Evolutionary conservation across 2,329 filamentous ascomycete genomes (phyloP), one percentile per base, ranked within the genome.

Genomic region (Curvularia lunata): DNA sequence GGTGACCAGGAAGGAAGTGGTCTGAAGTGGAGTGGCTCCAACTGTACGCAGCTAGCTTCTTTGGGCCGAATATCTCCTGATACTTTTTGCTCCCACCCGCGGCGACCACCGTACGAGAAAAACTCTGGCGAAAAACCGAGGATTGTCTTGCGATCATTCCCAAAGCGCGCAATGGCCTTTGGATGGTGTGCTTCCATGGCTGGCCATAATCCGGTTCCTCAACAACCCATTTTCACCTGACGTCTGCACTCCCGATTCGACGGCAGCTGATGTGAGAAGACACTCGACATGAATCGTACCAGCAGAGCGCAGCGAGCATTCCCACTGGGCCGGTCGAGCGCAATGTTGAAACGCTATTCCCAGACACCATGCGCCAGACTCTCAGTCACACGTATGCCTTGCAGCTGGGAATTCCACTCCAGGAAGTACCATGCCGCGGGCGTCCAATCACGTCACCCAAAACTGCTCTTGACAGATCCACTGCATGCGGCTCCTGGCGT

Each of bases 271-370:
- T 62, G 43, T 61, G 59, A 64, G 48, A 51, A 53, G n/a, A 13
- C 37, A 27, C 19, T 25, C 41, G 43, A 25, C 47, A 45, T 52
- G 52, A 59, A 56, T 59, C 56, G n/a, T n/a, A 37, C 34, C 34
- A 37, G 23, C 58, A 37, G 28, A 62, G 62, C 52, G 48, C 30
- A 48, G n/a, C 46, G 32, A 48, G 59, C 25, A 48, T 56, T 50
- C 34, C 50, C 45, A 51, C 54, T 61, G 58, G 63, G 30, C 61
- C 68, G 68, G 68, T 66, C 68, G 68, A 70, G 48, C 68, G 68
- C 68, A 50, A 47, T 50, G 25, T 52, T 48, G 37, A 59, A 53
- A 62, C 59, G 43, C 49, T 62, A 52, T 50, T 40, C 32, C 48
- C 19, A 51, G 41, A 50, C 21, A 40, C 58, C 34, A 43, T 46